phyloP scores from a whole-genome alignment of 768 basidiomycete genomes.

The Suillus paluster region DNA sequence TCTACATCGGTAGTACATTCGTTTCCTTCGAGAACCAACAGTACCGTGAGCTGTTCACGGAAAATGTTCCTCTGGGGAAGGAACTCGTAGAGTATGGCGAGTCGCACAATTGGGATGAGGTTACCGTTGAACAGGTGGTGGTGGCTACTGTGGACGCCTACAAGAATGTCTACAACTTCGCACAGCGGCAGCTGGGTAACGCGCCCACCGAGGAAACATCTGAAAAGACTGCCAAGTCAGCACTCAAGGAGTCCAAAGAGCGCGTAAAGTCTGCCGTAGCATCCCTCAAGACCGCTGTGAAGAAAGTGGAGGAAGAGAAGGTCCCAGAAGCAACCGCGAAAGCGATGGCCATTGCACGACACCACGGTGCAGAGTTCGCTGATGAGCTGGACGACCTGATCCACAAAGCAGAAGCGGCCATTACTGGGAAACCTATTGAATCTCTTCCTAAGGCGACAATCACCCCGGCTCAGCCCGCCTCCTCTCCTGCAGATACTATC shows the following conservation, averaged over 20 bases:
- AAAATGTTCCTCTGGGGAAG: constrained; percentile 78
- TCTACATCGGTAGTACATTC: constrained; percentile 84
- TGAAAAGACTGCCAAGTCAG: constrained; percentile 38
- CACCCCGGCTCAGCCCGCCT: constrained; percentile 27
- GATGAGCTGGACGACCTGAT: constrained; percentile 73
- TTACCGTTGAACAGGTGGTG: constrained; percentile 65
- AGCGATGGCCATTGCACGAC: constrained; percentile 46
- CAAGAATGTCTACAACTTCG: constrained; percentile 52
- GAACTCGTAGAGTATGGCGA: constrained; percentile 83
- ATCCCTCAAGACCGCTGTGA: constrained; percentile 53
- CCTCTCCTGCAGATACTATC: constrained; percentile 30
- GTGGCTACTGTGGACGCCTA: constrained; percentile 55
- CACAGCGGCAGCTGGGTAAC: constrained; percentile 49
- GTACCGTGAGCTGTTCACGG: constrained; percentile 88
- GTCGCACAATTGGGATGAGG: constrained; percentile 73
- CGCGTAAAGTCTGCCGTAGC: constrained; percentile 46
- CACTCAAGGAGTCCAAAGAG: constrained; percentile 48
- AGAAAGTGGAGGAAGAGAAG: constrained; percentile 39
- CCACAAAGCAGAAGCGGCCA: constrained; percentile 71
- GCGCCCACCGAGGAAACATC: constrained; percentile 43
- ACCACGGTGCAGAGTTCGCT: constrained; percentile 54
- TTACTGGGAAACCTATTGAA: constrained; percentile 49
- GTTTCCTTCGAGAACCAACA: constrained; percentile 74
- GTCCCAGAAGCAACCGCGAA: constrained; percentile 35
- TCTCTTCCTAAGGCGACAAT: constrained; percentile 27